Percentiles rank a stretch among this genome's conserved stretches.
phyloP scores from a whole-genome alignment of 768 basidiomycete genomes.

The Lactarius tabidus region DNA sequence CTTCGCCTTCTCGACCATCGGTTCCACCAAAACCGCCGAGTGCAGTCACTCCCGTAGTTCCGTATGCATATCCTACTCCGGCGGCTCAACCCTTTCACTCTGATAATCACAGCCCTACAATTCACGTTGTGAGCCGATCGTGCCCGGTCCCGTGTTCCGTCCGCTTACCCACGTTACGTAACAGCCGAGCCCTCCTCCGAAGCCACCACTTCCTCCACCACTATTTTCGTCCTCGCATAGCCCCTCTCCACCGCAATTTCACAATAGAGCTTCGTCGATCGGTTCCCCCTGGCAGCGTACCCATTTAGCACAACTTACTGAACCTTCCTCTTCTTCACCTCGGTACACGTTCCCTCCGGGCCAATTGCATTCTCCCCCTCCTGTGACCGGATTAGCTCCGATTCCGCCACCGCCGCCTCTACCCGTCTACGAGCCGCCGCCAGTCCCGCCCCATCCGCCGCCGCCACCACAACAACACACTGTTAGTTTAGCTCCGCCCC shows the following conservation, averaged over 20 bases:
- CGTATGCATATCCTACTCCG: constrained; percentile 2
- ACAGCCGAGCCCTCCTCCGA: constrained; percentile 27
- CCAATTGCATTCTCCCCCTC: constrained; percentile 25
- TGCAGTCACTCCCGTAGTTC: constrained; percentile 8
- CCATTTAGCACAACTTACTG: constrained; percentile 4
- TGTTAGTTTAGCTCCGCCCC: constrained; percentile 30
- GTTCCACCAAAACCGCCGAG: constrained; percentile 20
- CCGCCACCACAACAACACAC: constrained; percentile 6
- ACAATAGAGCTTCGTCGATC: constrained; percentile 26
- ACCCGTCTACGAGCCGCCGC: constrained; percentile 19
- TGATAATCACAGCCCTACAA: constrained; percentile 13
- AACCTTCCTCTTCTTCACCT: constrained; percentile 18
- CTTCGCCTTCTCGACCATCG: constrained; percentile 27
- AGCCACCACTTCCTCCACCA: constrained; percentile 37
- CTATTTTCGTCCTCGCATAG: constrained; percentile 33
- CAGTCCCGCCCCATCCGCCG: constrained; percentile 19
- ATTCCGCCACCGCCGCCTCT: constrained; percentile 12
- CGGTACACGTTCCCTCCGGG: constrained; percentile 30
- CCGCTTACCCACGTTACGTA: constrained; percentile 21
- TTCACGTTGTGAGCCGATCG: constrained; percentile 19
- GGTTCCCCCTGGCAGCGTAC: constrained; percentile 8
- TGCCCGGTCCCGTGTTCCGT: constrained; percentile 17
- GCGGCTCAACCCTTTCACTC: constrained; percentile 3
- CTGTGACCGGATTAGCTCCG: constrained; percentile 5
- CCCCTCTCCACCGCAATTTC: constrained; percentile 22